Conservation (phyloP, 345 rosid genomes). For the Populus simonii region DNA sequence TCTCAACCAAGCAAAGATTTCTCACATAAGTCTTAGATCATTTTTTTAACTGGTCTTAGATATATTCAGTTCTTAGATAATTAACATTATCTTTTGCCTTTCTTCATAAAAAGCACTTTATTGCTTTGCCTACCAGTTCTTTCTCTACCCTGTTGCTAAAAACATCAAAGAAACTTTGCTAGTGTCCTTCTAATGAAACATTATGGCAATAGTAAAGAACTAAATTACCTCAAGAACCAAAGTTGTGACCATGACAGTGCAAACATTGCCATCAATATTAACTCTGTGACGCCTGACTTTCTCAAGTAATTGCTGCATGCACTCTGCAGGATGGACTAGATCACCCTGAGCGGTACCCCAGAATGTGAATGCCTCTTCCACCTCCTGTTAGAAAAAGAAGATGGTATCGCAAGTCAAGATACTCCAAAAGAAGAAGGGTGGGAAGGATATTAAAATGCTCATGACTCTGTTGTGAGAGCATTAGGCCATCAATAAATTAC, state of each 20-base stretch:
- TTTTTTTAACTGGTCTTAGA: no score
- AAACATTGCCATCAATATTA: constrained; percentile 85
- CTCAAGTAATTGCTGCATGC: constrained; percentile 94
- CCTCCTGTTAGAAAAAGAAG: constrained; percentile 54
- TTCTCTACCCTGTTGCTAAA: no score
- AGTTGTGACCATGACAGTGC: constrained; percentile 93
- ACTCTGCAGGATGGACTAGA: constrained; percentile 83
- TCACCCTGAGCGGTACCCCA: constrained; percentile 97
- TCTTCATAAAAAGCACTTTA: no score
- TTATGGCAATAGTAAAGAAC: background rate
- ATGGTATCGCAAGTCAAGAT: background rate
- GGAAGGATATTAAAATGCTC: background rate
- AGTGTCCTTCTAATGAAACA: background rate
- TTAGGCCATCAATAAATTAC: background rate
- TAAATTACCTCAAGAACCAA: constrained; percentile 90
- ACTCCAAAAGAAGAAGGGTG: background rate
- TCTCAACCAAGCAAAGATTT: no score
- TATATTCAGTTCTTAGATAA: no score
- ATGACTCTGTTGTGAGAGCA: background rate
- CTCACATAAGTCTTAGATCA: no score
- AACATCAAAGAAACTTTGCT: no score
- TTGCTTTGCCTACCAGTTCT: no score
- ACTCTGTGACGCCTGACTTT: constrained; percentile 84
- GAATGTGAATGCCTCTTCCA: constrained; percentile 75
- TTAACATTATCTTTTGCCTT: no score